phyloP scores from a whole-genome alignment of 1,284 basidiomycete genomes.

The Microbotryum scabiosae region DNA sequence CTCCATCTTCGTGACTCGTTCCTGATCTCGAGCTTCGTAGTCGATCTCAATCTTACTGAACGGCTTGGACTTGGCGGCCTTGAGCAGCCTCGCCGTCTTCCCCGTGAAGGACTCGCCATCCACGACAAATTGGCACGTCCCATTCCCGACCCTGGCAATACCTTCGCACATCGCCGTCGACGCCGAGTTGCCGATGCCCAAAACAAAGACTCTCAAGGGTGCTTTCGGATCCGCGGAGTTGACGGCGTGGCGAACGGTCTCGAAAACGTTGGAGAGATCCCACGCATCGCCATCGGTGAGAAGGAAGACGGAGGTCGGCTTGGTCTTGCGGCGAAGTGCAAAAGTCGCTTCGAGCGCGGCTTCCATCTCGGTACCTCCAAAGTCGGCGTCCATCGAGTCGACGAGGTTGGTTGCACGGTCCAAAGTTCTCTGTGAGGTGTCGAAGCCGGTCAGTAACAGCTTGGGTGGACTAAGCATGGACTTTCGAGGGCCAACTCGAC shows the following conservation, averaged over 20 bases:
- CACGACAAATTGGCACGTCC: conserved; percentile 10
- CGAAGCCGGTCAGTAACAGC: not conserved
- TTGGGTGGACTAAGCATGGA: no score
- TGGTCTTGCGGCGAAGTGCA: conserved; percentile 18
- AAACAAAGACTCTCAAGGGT: conserved; percentile 29
- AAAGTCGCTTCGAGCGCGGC: conserved; percentile 25
- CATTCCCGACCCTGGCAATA: conserved; percentile 16
- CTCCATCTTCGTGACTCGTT: not conserved
- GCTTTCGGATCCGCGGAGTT: not conserved
- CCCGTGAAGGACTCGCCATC: conserved; percentile 21
- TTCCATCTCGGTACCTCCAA: conserved; percentile 33
- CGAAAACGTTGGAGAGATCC: conserved; percentile 21
- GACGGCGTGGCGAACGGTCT: conserved; percentile 10
- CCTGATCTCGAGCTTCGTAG: not conserved
- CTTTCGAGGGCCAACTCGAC: not conserved
- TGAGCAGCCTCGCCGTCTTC: conserved; percentile 13
- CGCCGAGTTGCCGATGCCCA: conserved; percentile 30
- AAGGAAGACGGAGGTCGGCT: conserved; percentile 32
- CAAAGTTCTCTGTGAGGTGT: conserved; percentile 14
- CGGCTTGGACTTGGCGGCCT: conserved; percentile 9
- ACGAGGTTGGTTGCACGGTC: conserved; percentile 25
- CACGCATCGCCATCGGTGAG: conserved; percentile 36
- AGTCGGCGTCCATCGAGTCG: conserved; percentile 25
- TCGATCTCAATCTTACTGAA: conserved; percentile 7
- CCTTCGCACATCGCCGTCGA: conserved; percentile 22